These are phyloP conservation scores for Candida coquimbonensis DNA, from an alignment of 805 yeast genomes.

Conservation along the genomic window DNA sequence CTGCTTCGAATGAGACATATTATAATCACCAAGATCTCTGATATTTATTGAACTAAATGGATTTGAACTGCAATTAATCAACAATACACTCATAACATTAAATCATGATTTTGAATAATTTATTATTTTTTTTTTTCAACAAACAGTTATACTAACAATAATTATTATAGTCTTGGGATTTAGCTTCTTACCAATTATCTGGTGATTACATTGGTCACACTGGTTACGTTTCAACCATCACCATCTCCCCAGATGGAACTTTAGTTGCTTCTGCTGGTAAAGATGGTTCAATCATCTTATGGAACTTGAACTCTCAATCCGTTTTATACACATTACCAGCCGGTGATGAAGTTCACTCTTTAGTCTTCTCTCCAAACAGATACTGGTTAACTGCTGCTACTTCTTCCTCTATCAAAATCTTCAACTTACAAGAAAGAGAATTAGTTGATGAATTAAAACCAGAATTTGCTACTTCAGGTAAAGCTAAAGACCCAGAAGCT, in stretches of 20 bases:
- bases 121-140: background rate
- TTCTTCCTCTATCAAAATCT: constrained; percentile 94
- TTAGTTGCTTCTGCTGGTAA: constrained; percentile 99
- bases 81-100: background rate
- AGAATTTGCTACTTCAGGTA: constrained; percentile 82
- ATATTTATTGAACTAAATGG: constrained; percentile 27
- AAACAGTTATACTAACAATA: constrained; percentile 37
- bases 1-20: constrained; percentile 88
- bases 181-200: constrained; percentile 71
- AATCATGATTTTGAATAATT: too few relatives aligned
- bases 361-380: constrained; percentile 99
- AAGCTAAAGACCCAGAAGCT: constrained; percentile 97
- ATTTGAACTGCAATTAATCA: background rate
- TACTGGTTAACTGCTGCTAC: constrained; percentile 99
- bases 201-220: constrained; percentile 99
- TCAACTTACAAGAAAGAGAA: constrained; percentile 91
- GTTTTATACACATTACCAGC: constrained; percentile 91
- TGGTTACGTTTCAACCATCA: constrained; percentile 95
- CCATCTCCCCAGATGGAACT: constrained; percentile 99
- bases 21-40: constrained; percentile 99
- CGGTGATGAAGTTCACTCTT: constrained; percentile 94
- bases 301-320: constrained; percentile 87
- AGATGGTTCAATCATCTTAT: constrained; percentile 97
- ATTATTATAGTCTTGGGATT: constrained; percentile 83
- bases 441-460: constrained; percentile 97